Evolutionary conservation across 2,329 filamentous ascomycete species (phyloP), one percentile per base, ranked within the genome.

Genomic region (Ascocoryne sarcoides): DNA sequence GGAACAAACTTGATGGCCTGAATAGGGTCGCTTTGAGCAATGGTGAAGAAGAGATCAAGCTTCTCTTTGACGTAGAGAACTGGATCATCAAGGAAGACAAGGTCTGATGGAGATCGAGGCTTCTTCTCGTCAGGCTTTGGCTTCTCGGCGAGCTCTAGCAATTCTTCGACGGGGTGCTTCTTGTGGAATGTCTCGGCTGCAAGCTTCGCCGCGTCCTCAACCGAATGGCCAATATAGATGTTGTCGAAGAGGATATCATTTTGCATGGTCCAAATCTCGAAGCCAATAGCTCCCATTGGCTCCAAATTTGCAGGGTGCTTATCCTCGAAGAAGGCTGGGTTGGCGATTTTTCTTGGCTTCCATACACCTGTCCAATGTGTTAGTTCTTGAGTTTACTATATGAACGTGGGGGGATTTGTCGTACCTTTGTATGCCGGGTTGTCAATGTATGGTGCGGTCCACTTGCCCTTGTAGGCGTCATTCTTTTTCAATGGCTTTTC

Each of bases 251-350:
- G 82, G 57, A 98, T 96, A 62, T 95, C 84, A 65, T 81, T 94
- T 70, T 95, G 90, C 92, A 98, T 98, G 59, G 92, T 96, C 92
- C 92, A 98, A 70, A 98, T 90, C 69, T 98, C 92, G 60, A 96
- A 96, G 57, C 92, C 81, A 75, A 89, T 84, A 71, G 87, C 90
- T 60, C 92, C 92, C 65, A 98, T 96, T 54, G 92, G 89, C 75
- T 98, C 92, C 60, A 98, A 85, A 78, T 95, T 92, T 64, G 92
- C 72, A 38, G 92, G 92, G 47, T 76, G 84, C 82, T 95, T 95
- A 76, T 96, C 92, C 76, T 98, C 89, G 56, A 80, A 98, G 76
- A 82, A 96, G 65, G 82, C 75, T 49, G 92, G 92, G 82, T 98
- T 98, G 69, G 84, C 72, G 64, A 98, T 95, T 83, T 95, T 95